Base-by-base conservation (phyloP, 1,284 basidiomycete species). In the Ceratorhiza oryzae-sativae region DNA sequence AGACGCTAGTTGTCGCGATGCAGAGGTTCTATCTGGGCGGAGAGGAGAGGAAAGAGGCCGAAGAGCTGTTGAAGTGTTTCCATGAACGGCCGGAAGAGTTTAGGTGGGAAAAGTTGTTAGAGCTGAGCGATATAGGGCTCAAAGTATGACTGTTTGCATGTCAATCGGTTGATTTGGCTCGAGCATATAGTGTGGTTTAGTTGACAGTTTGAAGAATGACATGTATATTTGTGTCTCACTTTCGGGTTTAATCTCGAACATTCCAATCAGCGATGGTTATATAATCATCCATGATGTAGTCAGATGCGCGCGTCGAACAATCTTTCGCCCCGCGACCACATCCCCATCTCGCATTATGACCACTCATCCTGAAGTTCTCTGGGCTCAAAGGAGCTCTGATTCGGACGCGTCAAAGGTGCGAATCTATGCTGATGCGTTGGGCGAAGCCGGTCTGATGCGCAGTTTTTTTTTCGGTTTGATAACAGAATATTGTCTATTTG, bases 351-450 rank as follows among this genome's bases (percentile, higher is more conserved):
- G 51, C 51, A n/a, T n/a, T 9, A 59, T 45, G 65, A 56, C 65
- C 18, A 32, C 80, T 74, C 92, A 95, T 81, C 94, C 95, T 53
- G 93, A 97, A 82, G 84, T 96, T 68, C 84, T 93, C 2, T 97
- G 94, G 93, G 94, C 95, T 61, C 94, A 97, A 81, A 88, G 95
- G 76, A 93, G 90, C 82, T 92, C 88, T 32, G 84, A 82, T 25
- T 77, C 82, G 9, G 87, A 85, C 25, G 84, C 88, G 56, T 86
- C 86, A 72, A 95, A 95, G 85, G 94, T 93, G 42, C 65, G 75
- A 34, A 18, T 15, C 18, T 12, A 13, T 36, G 18, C 1, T 34
- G 25, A 58, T 60, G 36, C n/a, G 13, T n/a, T n/a, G n/a, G 41
- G 2, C 46, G 8, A 46, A 23, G 12, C 13, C 23, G 39, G 46